phyloP scores from a whole-genome alignment of 2,329 filamentous ascomycete genomes.

The Ceratocystis harringtonii region DNA sequence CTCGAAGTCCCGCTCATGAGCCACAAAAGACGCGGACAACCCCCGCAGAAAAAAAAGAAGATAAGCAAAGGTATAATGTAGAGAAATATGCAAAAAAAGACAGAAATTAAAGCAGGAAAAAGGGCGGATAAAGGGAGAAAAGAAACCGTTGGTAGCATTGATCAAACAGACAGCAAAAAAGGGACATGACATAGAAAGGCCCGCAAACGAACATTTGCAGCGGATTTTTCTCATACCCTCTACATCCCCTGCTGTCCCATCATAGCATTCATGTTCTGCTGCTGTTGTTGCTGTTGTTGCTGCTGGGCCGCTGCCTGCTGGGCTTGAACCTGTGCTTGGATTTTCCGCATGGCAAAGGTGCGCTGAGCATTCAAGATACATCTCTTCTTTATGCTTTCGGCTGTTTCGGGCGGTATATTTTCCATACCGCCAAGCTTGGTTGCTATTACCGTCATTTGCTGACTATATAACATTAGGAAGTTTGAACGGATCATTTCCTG shows the following conservation, averaged over 20 bases:
- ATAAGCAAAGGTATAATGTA: constrained; percentile 5
- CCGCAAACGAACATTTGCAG: background rate
- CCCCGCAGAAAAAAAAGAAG: background rate
- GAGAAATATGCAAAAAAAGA: background rate
- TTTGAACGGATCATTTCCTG: constrained; percentile 19
- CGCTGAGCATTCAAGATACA: constrained; percentile 29
- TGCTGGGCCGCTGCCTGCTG: constrained; percentile 21
- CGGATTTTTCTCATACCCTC: constrained; percentile 16
- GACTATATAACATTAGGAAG: background rate
- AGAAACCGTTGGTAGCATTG: background rate
- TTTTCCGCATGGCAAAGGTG: constrained; percentile 24
- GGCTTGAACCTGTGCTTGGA: constrained; percentile 24
- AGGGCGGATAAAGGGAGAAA: background rate
- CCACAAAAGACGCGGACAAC: constrained; percentile 5
- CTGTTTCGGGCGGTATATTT: constrained; percentile 32
- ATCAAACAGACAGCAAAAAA: background rate
- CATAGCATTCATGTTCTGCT: constrained; percentile 38
- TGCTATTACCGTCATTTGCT: constrained; percentile 25
- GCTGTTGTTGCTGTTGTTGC: background rate
- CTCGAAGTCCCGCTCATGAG: background rate
- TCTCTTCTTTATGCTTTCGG: constrained; percentile 31
- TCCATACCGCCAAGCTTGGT: constrained; percentile 29
- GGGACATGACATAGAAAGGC: background rate
- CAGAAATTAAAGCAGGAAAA: constrained; percentile 16
- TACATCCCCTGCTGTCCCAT: constrained; percentile 37